These are phyloP conservation scores for Mitragyna speciosa DNA, from an alignment of 257 asterid species.

Conservation along the genomic window DNA sequence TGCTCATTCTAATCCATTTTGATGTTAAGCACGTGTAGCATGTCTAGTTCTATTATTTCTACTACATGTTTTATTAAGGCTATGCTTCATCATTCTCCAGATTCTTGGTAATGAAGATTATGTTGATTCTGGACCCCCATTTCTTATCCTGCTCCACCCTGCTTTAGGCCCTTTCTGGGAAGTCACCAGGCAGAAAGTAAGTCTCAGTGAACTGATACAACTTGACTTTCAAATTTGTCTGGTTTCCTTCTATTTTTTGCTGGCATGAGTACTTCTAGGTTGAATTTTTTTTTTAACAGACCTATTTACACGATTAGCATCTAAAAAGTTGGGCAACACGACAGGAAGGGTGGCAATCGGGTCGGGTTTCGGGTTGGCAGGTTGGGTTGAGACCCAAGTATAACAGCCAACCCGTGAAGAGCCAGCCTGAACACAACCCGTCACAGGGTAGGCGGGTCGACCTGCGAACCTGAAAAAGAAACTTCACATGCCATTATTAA, in stretches of 20 bases:
- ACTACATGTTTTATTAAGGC: conserved; percentile 7
- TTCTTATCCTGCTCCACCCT: conserved; percentile 92
- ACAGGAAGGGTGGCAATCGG: too few relatives aligned
- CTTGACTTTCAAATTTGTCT: background rate
- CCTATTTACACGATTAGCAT: background rate
- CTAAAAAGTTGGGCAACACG: background rate
- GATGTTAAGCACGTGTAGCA: conserved; percentile 4
- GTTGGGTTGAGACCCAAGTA: too few relatives aligned
- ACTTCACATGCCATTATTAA: too few relatives aligned
- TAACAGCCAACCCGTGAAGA: too few relatives aligned
- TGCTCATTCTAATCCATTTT: background rate
- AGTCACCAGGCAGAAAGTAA: conserved; percentile 86
- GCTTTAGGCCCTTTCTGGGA: conserved; percentile 99
- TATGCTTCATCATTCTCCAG: conserved; percentile 37
- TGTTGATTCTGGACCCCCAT: conserved; percentile 86
- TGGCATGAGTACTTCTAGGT: background rate
- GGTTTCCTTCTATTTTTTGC: background rate
- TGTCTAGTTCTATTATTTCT: background rate
- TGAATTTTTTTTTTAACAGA: background rate
- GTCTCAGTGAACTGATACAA: background rate
- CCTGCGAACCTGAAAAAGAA: too few relatives aligned
- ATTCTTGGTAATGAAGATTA: conserved; percentile 72
- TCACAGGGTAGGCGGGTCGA: too few relatives aligned
- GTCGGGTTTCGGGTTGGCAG: too few relatives aligned
- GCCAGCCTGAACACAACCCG: too few relatives aligned